These are phyloP conservation scores for Scedosporium aurantiacum DNA, from an alignment of 2,329 filamentous ascomycete species.

Conservation along the genomic window DNA sequence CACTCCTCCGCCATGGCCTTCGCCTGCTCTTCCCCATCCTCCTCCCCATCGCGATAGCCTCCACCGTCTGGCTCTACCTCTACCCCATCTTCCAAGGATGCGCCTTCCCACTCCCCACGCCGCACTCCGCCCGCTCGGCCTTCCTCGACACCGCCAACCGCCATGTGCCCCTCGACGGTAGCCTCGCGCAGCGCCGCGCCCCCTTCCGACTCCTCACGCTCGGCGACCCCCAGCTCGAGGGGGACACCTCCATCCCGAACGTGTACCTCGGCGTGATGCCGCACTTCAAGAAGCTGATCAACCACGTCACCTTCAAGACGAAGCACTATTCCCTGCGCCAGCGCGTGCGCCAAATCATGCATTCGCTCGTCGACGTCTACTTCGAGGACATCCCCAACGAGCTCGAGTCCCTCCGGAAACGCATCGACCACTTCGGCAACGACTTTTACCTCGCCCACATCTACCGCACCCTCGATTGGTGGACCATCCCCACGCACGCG, in stretches of 20 bases:
- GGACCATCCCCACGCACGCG: constrained; percentile 74
- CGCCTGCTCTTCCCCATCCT: constrained; percentile 33
- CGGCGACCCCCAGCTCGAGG: constrained; percentile 88
- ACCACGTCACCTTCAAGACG: constrained; percentile 36
- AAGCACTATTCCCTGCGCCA: constrained; percentile 35
- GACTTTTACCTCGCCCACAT: constrained; percentile 92
- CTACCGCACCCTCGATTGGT: constrained; percentile 75
- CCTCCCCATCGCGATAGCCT: constrained; percentile 53
- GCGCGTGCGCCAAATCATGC: constrained; percentile 40
- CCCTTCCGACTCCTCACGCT: constrained; percentile 82
- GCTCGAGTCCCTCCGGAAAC: constrained; percentile 60
- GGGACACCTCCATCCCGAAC: constrained; percentile 70
- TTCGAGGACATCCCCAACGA: constrained; percentile 59
- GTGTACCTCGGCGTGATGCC: constrained; percentile 41
- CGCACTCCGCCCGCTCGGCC: constrained; percentile 7
- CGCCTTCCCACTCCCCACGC: constrained; percentile 55
- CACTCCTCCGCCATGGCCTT: constrained; percentile 45
- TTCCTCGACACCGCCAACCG: constrained; percentile 9
- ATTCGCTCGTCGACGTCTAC: constrained; percentile 50
- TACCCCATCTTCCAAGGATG: constrained; percentile 76
- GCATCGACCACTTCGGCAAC: constrained; percentile 81
- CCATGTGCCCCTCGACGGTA: constrained; percentile 6
- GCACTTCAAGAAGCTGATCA: constrained; percentile 35
- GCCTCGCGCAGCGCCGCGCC: constrained; percentile 28
- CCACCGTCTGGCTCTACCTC: constrained; percentile 72